Percentiles rank a stretch among this genome's conserved stretches.
Conservation (phyloP, 2,329 filamentous ascomycete species). For the Ramularia endophylla region DNA sequence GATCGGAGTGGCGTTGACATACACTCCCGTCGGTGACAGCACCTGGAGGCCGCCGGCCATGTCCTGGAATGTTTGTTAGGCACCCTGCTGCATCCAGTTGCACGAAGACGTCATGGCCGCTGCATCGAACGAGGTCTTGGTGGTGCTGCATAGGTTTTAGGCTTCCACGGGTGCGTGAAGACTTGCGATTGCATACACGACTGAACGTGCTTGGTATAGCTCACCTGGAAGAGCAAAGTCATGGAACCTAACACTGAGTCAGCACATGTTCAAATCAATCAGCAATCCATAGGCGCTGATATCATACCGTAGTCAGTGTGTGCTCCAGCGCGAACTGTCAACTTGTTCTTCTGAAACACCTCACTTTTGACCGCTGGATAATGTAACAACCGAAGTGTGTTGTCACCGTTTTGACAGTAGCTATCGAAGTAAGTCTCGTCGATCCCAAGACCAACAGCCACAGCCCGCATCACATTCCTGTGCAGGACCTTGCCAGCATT, state of each 20-base stretch:
- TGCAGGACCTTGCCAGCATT: constrained; percentile 69
- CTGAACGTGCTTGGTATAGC: neutral
- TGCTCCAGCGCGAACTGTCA: constrained; percentile 61
- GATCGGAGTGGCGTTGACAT: constrained; percentile 79
- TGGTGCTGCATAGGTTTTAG: no score
- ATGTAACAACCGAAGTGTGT: constrained; percentile 48
- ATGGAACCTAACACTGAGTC: constrained; percentile 24
- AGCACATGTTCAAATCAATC: constrained; percentile 22
- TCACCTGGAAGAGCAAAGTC: constrained; percentile 44
- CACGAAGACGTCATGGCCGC: no score
- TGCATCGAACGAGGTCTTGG: no score
- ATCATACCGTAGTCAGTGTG: constrained; percentile 59
- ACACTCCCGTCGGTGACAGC: constrained; percentile 64
- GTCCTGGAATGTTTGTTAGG: constrained; percentile 35
- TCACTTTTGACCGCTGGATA: constrained; percentile 52
- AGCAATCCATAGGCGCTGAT: constrained; percentile 13
- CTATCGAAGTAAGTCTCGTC: constrained; percentile 74
- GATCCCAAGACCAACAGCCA: constrained; percentile 57
- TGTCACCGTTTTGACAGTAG: constrained; percentile 66
- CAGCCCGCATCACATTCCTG: constrained; percentile 60
- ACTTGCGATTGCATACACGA: neutral
- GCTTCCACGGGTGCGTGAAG: no score
- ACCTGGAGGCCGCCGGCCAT: constrained; percentile 54
- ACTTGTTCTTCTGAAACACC: constrained; percentile 46
- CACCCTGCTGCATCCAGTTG: no score